Conservation (phyloP, 2,329 filamentous ascomycete species). For the Aureobasidium pullulans region DNA sequence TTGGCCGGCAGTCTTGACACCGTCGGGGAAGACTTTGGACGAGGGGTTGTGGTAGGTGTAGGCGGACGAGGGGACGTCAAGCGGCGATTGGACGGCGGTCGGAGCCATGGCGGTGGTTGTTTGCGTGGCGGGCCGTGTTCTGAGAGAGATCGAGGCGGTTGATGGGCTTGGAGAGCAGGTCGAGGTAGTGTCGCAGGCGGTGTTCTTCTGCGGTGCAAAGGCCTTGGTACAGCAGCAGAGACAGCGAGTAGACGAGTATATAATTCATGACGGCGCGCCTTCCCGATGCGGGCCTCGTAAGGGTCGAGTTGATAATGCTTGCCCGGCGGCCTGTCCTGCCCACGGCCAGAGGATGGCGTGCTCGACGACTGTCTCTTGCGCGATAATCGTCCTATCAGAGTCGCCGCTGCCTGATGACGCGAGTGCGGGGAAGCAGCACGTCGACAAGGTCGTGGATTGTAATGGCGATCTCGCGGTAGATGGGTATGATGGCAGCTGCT, state of each 20-base stretch:
- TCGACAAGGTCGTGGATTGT: background rate
- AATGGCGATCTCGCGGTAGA: background rate
- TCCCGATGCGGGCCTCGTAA: background rate
- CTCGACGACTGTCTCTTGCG: conserved; percentile 5
- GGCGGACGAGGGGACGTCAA: conserved; percentile 14
- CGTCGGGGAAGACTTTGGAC: conserved; percentile 53
- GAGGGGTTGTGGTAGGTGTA: conserved; percentile 27
- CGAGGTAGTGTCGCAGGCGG: conserved; percentile 14
- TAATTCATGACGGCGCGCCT: conserved; percentile 15
- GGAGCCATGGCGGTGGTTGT: conserved; percentile 13
- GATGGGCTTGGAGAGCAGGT: conserved; percentile 15
- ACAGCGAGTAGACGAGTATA: conserved; percentile 20
- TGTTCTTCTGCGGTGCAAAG: conserved; percentile 17
- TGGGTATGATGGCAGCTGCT: background rate
- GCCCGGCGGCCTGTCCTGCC: background rate
- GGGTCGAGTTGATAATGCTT: background rate
- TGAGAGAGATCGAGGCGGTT: conserved; percentile 15
- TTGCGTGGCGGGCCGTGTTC: background rate
- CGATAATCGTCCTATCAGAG: conserved; percentile 10
- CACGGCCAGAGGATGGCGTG: conserved; percentile 7
- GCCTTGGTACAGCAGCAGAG: conserved; percentile 18
- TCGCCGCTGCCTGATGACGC: background rate
- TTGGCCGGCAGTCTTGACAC: conserved; percentile 63
- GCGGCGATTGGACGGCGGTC: conserved; percentile 16
- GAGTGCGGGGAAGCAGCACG: conserved; percentile 6